Evolutionary conservation across 2,329 filamentous ascomycete genomes (phyloP).

Genomic region (Fusarium succisae): DNA sequence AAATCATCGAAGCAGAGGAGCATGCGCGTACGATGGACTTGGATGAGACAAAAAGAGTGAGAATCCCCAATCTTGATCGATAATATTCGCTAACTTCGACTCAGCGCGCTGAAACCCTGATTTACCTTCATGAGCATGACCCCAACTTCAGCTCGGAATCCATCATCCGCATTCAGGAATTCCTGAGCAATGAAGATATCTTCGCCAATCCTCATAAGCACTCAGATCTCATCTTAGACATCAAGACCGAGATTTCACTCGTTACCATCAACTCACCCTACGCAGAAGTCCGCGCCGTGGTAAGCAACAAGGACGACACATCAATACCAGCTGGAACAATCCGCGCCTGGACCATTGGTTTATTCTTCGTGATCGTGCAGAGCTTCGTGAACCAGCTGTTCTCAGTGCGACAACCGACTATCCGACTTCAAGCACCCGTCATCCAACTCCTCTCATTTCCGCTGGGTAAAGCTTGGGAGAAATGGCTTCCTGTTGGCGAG

Average conservation of each 20-base stretch:
- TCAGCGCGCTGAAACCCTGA: conserved; percentile 24
- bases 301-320: conserved; percentile 64
- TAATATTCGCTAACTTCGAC: not conserved
- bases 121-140: conserved; percentile 33
- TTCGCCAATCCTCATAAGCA: conserved; percentile 51
- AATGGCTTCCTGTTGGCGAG: conserved; percentile 55
- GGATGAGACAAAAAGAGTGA: conserved; percentile 15
- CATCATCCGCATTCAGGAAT: conserved; percentile 18
- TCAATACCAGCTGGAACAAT: conserved; percentile 61
- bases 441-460: conserved; percentile 62
- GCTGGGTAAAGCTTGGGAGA: conserved; percentile 55
- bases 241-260: conserved; percentile 62
- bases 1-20: conserved; percentile 30
- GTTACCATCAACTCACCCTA: conserved; percentile 65
- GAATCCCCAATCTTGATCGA: fast-evolving
- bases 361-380: conserved; percentile 56
- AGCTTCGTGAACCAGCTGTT: conserved; percentile 65
- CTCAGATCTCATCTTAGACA: conserved; percentile 56
- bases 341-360: conserved; percentile 60
- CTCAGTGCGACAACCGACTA: conserved; percentile 61
- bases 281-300: conserved; percentile 63
- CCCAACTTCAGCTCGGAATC: conserved; percentile 36
- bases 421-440: conserved; percentile 61
- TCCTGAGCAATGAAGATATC: conserved; percentile 38
- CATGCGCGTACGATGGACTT: conserved; percentile 12